Base-by-base conservation (phyloP, 208 protist genomes). In the Crithidia expoeki region DNA sequence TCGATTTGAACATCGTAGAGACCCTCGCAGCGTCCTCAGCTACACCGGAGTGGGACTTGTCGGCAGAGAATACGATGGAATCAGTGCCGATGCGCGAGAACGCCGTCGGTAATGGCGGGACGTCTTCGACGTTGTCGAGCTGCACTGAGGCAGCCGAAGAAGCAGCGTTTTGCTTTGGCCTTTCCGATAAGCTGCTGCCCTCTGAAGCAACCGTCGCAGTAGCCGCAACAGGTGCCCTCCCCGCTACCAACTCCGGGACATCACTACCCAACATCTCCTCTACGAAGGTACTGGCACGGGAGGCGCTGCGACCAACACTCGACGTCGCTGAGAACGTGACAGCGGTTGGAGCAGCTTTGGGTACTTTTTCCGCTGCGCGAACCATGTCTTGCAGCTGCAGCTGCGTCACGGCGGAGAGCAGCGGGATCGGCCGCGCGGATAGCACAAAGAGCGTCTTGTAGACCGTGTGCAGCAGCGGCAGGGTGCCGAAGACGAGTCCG, bases 361-460 rank as follows among this genome's bases (percentile, higher is more conserved):
- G 53, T 19, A 0, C 42, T 10, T 4, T 34, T 19, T 47, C 32
- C 6, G 28, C 46, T 21, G 44, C 17, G 2, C 28, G 3, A 1
- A 50, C 64, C 16, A 64, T 47, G 23, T 40, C 50, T 30, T 55
- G 72, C 46, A 71, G 36, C 42, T 72, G 53, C 0, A 17, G 33
- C 38, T 66, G 64, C 56, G 56, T 56, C 11, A 62, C 28, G n/a
- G 52, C 40, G 17, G 58, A 67, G 40, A 69, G 66, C 52, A 46
- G 60, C 30, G 74, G 56, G 23, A 74, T 38, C 23, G 52, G 60
- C 14, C 59, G 34, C 1, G 59, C 19, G 1, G 66, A 74, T 19
- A 79, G 49, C 44, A 73, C 36, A 53, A 76, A 81, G 9, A 76
- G 21, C n/a, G 68, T 34, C 60, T 81, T 81, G 71, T 69, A 76